Conservation (phyloP, 192 early-diverging fungal genomes). For the Coemansia sp. region DNA sequence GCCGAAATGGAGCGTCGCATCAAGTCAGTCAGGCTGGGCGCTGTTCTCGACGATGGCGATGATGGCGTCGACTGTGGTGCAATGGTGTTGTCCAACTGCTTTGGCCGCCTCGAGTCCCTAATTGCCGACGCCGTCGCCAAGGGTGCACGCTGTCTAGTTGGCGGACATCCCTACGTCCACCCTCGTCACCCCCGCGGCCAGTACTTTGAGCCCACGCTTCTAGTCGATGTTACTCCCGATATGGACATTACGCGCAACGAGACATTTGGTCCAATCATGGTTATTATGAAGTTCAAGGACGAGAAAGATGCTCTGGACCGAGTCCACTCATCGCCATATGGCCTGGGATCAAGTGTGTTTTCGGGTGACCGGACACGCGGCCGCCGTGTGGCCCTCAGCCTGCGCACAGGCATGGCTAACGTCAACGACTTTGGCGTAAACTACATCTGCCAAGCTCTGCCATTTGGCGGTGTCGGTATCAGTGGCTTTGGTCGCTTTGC, state of each 20-base stretch:
- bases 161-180: slow-evolving; percentile 69
- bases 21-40: slow-evolving; percentile 64
- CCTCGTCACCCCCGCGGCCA: slow-evolving; percentile 73
- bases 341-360: slow-evolving; percentile 80
- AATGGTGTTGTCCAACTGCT: slow-evolving; percentile 70
- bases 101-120: slow-evolving; percentile 61
- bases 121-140: slow-evolving; percentile 75
- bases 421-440: slow-evolving; percentile 87
- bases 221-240: slow-evolving; percentile 71
- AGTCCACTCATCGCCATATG: slow-evolving; percentile 71
- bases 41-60: slow-evolving; percentile 64
- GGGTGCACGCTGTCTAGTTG: slow-evolving; percentile 70
- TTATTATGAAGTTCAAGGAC: slow-evolving; percentile 69
- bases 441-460: slow-evolving; percentile 79
- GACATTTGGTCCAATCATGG: slow-evolving; percentile 80
- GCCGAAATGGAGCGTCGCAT: slow-evolving; percentile 62
- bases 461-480: slow-evolving; percentile 80
- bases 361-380: slow-evolving; percentile 65
- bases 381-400: slow-evolving; percentile 57
- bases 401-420: slow-evolving; percentile 79
- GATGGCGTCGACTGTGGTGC: slow-evolving; percentile 75
- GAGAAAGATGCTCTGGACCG: slow-evolving; percentile 67
- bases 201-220: slow-evolving; percentile 80
- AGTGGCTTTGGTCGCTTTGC: slow-evolving; percentile 78
- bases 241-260: slow-evolving; percentile 79